phyloP scores from a whole-genome alignment of 768 basidiomycete genomes.

The Dacryopinax primogenitus region DNA sequence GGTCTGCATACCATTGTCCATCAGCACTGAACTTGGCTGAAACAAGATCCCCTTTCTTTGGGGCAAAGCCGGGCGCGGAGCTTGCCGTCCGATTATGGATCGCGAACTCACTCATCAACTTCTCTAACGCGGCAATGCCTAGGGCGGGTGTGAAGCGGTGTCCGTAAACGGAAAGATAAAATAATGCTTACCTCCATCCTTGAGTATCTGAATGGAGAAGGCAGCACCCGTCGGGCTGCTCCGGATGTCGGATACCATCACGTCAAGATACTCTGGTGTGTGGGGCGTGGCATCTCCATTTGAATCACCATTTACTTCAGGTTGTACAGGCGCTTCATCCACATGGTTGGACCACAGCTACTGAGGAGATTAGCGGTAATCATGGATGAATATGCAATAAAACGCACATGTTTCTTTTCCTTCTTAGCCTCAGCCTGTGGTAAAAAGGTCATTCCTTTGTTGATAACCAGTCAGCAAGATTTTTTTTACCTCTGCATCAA shows the following conservation, averaged over 20 bases:
- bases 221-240: constrained; percentile 49
- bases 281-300: constrained; percentile 28
- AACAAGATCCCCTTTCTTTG: constrained; percentile 77
- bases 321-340: constrained; percentile 37
- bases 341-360: constrained; percentile 78
- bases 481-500: constrained; percentile 60
- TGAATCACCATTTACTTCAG: constrained; percentile 3
- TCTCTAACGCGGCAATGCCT: constrained; percentile 87
- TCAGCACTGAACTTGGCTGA: constrained; percentile 79
- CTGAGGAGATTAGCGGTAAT: neutral
- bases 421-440: constrained; percentile 65
- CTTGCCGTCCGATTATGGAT: constrained; percentile 61
- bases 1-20: constrained; percentile 50
- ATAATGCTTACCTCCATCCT: constrained; percentile 58
- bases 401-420: constrained; percentile 58
- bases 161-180: neutral
- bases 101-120: constrained; percentile 89
- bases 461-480: constrained; percentile 2
- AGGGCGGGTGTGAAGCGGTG: neutral
- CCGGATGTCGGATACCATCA: constrained; percentile 82
- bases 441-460: constrained; percentile 8
- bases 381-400: neutral
- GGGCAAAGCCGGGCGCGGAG: constrained; percentile 51
- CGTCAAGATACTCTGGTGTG: constrained; percentile 78
- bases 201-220: constrained; percentile 89